A percentile compares a stretch with the other conserved stretches of the same genome.
Conservation (phyloP, 2,329 filamentous ascomycete genomes). For the Ascochyta pisi region DNA sequence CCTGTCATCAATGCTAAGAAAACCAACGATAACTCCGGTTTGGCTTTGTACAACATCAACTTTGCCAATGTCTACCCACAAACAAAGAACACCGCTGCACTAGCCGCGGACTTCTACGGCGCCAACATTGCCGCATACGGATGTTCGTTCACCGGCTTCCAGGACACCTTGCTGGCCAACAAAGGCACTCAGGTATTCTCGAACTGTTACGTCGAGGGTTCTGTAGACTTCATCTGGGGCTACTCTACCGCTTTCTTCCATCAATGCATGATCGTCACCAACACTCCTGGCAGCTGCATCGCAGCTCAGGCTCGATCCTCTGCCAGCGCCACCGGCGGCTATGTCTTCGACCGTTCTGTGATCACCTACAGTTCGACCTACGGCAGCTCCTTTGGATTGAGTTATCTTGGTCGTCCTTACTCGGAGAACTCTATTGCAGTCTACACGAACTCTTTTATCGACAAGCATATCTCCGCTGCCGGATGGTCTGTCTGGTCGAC, state of each 20-base stretch:
- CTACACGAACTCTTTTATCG: constrained; percentile 47
- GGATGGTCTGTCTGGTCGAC: constrained; percentile 47
- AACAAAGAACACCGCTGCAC: constrained; percentile 42
- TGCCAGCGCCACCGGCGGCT: constrained; percentile 49
- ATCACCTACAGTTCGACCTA: constrained; percentile 52
- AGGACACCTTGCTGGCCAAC: constrained; percentile 57
- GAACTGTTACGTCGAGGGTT: constrained; percentile 61
- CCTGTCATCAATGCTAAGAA: constrained; percentile 57
- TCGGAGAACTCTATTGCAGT: constrained; percentile 41
- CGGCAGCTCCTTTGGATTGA: constrained; percentile 32
- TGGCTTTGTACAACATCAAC: constrained; percentile 46
- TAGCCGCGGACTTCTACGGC: constrained; percentile 58
- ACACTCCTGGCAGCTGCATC: constrained; percentile 31
- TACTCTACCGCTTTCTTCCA: constrained; percentile 59
- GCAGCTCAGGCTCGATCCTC: constrained; percentile 27
- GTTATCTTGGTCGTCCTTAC: constrained; percentile 59
- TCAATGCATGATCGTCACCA: constrained; percentile 45
- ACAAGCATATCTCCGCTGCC: constrained; percentile 42
- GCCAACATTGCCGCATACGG: constrained; percentile 62
- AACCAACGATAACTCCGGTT: constrained; percentile 28
- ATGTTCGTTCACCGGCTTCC: constrained; percentile 60
- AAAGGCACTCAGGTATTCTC: constrained; percentile 62
- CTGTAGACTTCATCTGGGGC: constrained; percentile 63
- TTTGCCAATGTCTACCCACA: constrained; percentile 47
- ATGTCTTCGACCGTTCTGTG: constrained; percentile 60